Evolutionary conservation across 2,329 filamentous ascomycete species (phyloP).

Genomic region (Thielaviopsis musarum): DNA sequence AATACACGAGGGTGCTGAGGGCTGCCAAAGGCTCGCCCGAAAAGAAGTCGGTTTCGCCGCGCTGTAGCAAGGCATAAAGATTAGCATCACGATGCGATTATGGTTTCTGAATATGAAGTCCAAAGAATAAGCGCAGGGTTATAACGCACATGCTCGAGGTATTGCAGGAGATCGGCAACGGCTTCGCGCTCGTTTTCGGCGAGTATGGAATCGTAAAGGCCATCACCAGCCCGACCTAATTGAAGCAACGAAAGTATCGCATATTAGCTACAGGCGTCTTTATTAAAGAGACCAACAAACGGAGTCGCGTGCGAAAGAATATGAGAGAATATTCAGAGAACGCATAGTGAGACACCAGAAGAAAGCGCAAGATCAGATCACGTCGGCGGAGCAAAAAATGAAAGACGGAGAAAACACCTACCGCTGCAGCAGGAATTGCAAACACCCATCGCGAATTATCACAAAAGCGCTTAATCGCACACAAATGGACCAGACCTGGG

Average conservation of each 20-base stretch:
- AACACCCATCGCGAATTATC: conserved; percentile 36
- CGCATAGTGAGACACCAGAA: neutral
- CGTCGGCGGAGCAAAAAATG: neutral
- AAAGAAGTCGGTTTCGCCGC: conserved; percentile 96
- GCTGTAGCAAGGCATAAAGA: conserved; percentile 32
- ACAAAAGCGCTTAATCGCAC: conserved; percentile 1
- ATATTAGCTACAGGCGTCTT: neutral
- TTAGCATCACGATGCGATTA: conserved; percentile 17
- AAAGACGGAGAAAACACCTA: conserved; percentile 13
- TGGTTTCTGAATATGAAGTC: neutral
- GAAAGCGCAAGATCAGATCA: neutral
- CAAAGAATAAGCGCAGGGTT: neutral
- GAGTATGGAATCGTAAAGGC: conserved; percentile 70
- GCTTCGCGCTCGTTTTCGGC: conserved; percentile 95
- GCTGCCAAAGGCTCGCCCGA: conserved; percentile 85
- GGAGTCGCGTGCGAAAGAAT: neutral
- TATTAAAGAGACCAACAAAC: neutral
- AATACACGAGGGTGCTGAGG: conserved; percentile 90
- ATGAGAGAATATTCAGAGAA: neutral
- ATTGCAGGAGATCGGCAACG: conserved; percentile 85
- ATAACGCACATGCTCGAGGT: conserved; percentile 75
- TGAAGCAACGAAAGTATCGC: neutral
- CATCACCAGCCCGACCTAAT: conserved; percentile 59
- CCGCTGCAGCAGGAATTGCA: conserved; percentile 45
- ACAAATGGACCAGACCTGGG: conserved; percentile 4